Percentiles rank a stretch among this genome's conserved stretches.
Conservation (phyloP, 495 filamentous ascomycete genomes). For the Venustampulla echinocandica region DNA sequence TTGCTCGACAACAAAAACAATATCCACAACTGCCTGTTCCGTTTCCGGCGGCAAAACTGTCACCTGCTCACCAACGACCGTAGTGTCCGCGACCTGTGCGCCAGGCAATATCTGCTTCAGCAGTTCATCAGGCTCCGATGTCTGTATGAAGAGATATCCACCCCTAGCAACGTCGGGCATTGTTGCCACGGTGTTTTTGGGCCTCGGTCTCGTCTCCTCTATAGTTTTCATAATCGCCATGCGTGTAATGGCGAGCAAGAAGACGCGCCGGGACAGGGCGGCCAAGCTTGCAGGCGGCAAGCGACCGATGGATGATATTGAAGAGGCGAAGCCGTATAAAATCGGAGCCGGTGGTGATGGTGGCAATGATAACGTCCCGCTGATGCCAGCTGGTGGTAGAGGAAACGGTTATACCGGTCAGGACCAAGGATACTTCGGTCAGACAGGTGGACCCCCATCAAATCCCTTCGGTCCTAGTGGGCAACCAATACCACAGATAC, state of each 20-base stretch:
- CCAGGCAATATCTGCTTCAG: constrained; percentile 35
- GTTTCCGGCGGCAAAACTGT: constrained; percentile 26
- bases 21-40: constrained; percentile 26
- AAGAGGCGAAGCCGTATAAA: not conserved
- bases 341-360: not conserved
- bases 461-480: not conserved
- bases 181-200: constrained; percentile 36
- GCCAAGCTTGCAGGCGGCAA: not conserved
- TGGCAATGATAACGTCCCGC: not conserved
- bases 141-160: constrained; percentile 37
- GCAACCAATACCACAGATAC: not conserved
- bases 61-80: constrained; percentile 30
- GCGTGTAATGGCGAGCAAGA: constrained; percentile 7
- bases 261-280: not conserved
- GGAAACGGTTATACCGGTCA: not conserved
- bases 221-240: constrained; percentile 31
- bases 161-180: constrained; percentile 28
- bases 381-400: not conserved
- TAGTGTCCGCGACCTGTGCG: constrained; percentile 30
- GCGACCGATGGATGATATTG: not conserved
- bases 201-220: constrained; percentile 20
- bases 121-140: constrained; percentile 24
- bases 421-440: not conserved
- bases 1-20: constrained; percentile 31
- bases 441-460: not conserved